Percentiles rank a stretch among this genome's conserved stretches.
These are phyloP conservation scores for Diutina mesorugosa DNA, from an alignment of 1,139 yeast species.

Conservation along the genomic window DNA sequence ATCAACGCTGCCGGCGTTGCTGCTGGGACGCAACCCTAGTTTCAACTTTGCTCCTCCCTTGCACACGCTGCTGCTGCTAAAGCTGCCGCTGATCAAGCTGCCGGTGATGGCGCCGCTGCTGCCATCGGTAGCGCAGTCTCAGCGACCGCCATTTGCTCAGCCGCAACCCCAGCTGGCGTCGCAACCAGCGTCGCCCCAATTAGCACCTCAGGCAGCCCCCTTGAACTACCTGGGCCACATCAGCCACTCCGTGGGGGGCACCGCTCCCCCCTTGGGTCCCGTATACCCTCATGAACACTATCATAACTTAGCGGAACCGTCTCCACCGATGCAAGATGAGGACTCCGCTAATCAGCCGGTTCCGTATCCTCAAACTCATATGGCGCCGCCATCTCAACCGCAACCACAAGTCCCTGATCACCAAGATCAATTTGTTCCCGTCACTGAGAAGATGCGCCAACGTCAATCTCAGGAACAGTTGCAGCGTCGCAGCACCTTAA, in stretches of 20 bases:
- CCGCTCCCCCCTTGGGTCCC: not conserved
- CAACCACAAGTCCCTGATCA: not conserved
- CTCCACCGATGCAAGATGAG: not conserved
- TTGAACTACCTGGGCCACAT: not conserved
- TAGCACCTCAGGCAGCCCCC: not conserved
- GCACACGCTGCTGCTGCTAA: not conserved
- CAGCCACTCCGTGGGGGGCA: not conserved
- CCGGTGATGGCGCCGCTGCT: not conserved
- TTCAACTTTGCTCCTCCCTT: not conserved
- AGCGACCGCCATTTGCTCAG: not conserved
- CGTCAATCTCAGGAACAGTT: constrained; percentile 1
- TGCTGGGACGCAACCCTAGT: not conserved
- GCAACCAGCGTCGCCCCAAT: not conserved
- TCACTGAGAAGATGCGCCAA: not conserved
- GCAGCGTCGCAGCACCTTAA: not conserved
- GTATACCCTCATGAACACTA: not conserved
- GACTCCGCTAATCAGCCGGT: not conserved
- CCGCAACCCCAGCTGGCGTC: not conserved
- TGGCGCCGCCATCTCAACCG: not conserved
- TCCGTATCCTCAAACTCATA: not conserved
- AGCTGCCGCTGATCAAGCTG: not conserved
- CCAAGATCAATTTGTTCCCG: not conserved
- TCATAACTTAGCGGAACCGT: not conserved
- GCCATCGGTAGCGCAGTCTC: not conserved
- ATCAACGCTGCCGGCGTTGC: not conserved